Evolutionary conservation across 225 moss, liverwort and hornwort species (phyloP).

Genomic region (Physcomitrium patens): DNA sequence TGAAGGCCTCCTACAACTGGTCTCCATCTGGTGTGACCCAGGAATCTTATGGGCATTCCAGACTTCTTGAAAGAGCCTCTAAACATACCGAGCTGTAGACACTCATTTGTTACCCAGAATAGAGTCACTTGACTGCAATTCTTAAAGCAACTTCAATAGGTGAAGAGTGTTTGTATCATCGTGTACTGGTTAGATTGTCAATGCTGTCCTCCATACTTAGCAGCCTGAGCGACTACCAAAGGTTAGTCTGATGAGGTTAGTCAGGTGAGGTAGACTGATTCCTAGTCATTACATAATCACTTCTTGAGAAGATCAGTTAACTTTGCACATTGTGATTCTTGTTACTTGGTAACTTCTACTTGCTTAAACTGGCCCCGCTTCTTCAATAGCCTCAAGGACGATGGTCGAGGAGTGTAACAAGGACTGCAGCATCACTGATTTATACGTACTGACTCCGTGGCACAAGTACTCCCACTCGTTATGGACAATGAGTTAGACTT

Average conservation of each 20-base stretch:
- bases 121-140: not conserved
- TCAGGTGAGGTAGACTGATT: not conserved
- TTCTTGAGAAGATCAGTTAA: not conserved
- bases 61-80: conserved; percentile 25
- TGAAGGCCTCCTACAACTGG: conserved; percentile 47
- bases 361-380: not conserved
- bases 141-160: not conserved
- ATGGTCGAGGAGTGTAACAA: not conserved
- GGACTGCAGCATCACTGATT: not conserved
- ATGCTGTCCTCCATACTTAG: not conserved
- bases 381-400: not conserved
- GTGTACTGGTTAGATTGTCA: not conserved
- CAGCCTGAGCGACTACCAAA: not conserved
- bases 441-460: not conserved
- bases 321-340: not conserved
- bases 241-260: not conserved
- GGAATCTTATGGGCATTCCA: conserved; percentile 50
- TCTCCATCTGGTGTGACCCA: conserved; percentile 36
- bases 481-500: not conserved
- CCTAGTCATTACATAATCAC: not conserved
- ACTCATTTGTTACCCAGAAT: not conserved
- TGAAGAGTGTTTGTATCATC: not conserved
- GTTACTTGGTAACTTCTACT: conserved; percentile 3
- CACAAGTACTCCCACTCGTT: not conserved
- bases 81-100: conserved; percentile 40